Conservation (phyloP, 2,329 filamentous ascomycete species). For the Pestalotiopsis sp. region DNA sequence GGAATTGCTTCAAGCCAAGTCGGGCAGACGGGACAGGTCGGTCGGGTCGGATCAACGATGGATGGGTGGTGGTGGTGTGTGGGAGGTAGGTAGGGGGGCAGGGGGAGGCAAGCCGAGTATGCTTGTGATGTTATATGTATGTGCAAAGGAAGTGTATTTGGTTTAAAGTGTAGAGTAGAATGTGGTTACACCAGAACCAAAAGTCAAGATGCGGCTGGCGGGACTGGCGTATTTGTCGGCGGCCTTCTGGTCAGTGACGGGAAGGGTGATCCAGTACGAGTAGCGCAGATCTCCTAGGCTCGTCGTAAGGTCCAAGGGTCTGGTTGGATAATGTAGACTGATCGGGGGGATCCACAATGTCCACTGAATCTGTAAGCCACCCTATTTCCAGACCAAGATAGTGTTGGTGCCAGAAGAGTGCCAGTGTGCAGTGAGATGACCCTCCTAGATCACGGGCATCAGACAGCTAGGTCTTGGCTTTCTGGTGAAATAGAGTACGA, state of each 20-base stretch:
- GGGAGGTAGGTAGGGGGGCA: not conserved
- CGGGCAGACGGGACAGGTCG: constrained; percentile 26
- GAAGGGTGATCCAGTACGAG: constrained; percentile 29
- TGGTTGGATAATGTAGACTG: constrained; percentile 30
- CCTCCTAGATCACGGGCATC: constrained; percentile 9
- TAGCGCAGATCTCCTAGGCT: constrained; percentile 33
- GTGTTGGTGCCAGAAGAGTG: constrained; percentile 2
- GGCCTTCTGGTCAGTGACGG: constrained; percentile 30
- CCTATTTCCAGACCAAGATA: constrained; percentile 8
- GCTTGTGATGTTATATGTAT: constrained; percentile 22
- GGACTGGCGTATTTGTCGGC: constrained; percentile 39
- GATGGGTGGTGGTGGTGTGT: constrained; percentile 11
- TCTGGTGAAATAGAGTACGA: constrained; percentile 1
- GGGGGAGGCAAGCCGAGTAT: constrained; percentile 16
- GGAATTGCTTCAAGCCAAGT: not conserved
- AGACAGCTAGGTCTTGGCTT: constrained; percentile 2
- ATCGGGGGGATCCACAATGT: constrained; percentile 22
- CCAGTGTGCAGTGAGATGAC: constrained; percentile 1
- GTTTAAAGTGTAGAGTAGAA: constrained; percentile 26
- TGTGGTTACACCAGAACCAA: constrained; percentile 31
- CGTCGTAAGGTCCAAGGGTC: constrained; percentile 22
- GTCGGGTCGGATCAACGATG: constrained; percentile 21
- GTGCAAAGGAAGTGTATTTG: constrained; percentile 16
- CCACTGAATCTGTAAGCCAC: constrained; percentile 19
- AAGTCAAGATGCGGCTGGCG: constrained; percentile 34